These are phyloP conservation scores for Coemansia sp. DNA, from an alignment of 192 early-diverging fungal genomes.

Conservation along the genomic window DNA sequence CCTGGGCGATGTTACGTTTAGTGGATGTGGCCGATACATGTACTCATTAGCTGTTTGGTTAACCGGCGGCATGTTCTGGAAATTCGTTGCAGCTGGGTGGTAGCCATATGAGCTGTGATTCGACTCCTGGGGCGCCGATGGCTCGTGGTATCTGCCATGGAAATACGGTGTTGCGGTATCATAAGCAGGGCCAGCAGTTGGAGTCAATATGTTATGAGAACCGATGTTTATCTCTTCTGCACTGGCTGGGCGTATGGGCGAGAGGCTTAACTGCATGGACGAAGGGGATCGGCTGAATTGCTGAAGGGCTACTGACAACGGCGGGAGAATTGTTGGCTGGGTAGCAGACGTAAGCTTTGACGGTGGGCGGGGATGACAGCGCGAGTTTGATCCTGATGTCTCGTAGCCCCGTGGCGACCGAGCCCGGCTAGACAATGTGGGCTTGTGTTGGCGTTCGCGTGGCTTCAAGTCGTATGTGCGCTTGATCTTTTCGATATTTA, in stretches of 20 bases:
- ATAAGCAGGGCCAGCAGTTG: background rate
- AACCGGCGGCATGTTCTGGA: background rate
- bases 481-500: constrained; percentile 24
- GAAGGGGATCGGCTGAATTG: background rate
- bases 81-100: background rate
- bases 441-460: constrained; percentile 9
- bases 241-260: background rate
- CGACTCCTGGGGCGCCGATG: background rate
- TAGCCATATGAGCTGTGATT: background rate
- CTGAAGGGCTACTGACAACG: constrained; percentile 1
- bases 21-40: background rate
- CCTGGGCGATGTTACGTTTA: background rate
- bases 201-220: background rate
- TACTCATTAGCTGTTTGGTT: background rate
- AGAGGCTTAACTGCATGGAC: background rate
- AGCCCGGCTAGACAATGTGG: background rate
- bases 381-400: background rate
- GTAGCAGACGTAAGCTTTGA: background rate
- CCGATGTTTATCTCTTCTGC: background rate
- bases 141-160: background rate
- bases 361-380: background rate
- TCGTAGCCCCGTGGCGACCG: background rate
- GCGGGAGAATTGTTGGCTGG: background rate
- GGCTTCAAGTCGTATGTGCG: constrained; percentile 15
- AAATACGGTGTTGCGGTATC: background rate